Percentiles rank a stretch among this genome's conserved stretches.
These are phyloP conservation scores for Elsinoe batatas DNA, from an alignment of 2,329 filamentous ascomycete genomes.

Conservation along the genomic window DNA sequence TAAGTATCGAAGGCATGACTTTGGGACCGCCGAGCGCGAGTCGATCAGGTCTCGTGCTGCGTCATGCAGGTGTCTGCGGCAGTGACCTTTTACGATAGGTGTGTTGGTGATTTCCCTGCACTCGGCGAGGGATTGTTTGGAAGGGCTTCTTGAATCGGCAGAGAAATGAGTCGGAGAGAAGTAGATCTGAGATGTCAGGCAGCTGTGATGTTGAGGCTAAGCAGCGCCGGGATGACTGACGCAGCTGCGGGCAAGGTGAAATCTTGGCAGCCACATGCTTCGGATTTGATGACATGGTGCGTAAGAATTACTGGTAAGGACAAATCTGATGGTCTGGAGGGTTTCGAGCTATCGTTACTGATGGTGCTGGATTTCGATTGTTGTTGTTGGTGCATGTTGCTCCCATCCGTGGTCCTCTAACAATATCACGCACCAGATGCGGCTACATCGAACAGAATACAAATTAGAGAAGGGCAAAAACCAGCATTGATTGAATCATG, in stretches of 20 bases:
- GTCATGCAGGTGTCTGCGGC: not conserved
- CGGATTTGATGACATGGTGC: not conserved
- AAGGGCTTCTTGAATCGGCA: not conserved
- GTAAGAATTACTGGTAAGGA: no score
- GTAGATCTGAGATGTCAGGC: not conserved
- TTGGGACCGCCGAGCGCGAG: conserved; percentile 14
- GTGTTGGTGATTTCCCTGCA: not conserved
- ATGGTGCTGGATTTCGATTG: no score
- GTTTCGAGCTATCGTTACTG: no score
- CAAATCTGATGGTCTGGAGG: no score
- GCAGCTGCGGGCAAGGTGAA: conserved; percentile 7
- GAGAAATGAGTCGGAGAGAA: not conserved
- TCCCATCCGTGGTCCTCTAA: not conserved
- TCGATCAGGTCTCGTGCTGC: conserved; percentile 3
- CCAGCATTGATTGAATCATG: conserved; percentile 6
- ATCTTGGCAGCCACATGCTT: conserved; percentile 9
- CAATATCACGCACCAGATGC: not conserved
- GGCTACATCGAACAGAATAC: no score
- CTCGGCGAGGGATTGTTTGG: not conserved
- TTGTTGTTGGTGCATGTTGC: not conserved
- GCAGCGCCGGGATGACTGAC: conserved; percentile 4
- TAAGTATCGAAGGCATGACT: conserved; percentile 57
- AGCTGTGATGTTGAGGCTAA: conserved; percentile 12
- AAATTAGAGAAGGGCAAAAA: not conserved
- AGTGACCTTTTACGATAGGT: not conserved